Conservation (phyloP, 2,329 filamentous ascomycete genomes). For the Lasiodiplodia gonubiensis region DNA sequence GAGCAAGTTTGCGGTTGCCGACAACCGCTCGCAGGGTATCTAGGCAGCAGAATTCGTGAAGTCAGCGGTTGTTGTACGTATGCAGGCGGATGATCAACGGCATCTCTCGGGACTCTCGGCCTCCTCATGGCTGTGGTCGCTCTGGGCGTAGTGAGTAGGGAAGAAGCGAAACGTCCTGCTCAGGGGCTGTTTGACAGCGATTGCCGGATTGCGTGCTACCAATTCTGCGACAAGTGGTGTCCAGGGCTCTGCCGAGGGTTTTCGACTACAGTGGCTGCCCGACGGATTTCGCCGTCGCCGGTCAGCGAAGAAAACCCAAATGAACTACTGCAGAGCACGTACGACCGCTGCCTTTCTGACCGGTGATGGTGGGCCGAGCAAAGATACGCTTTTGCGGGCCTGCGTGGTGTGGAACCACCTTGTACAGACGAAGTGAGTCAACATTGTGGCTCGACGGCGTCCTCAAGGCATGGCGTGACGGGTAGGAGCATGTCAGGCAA, state of each 20-base stretch:
- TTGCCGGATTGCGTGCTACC: neutral
- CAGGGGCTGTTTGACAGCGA: neutral
- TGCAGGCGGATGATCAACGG: neutral
- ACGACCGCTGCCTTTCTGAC: neutral
- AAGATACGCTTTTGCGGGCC: neutral
- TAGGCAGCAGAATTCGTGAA: neutral
- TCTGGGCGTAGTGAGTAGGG: neutral
- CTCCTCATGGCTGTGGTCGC: neutral
- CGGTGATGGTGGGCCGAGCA: neutral
- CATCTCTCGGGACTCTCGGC: neutral
- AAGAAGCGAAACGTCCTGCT: neutral
- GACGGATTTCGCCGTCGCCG: neutral
- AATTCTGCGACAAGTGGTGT: neutral
- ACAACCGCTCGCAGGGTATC: no score
- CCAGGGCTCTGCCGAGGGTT: neutral
- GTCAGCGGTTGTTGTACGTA: neutral
- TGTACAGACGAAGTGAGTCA: neutral
- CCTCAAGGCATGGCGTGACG: constrained; percentile 1
- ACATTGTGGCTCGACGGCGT: neutral
- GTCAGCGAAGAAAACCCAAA: neutral
- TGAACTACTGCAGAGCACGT: neutral
- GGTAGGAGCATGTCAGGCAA: neutral
- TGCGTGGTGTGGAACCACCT: neutral
- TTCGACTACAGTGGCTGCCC: neutral
- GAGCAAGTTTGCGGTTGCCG: neutral